A percentile compares a stretch with the other conserved stretches of the same genome.
phyloP scores from a whole-genome alignment of 192 early-diverging fungal species.

The Backusella tuberculispora region DNA sequence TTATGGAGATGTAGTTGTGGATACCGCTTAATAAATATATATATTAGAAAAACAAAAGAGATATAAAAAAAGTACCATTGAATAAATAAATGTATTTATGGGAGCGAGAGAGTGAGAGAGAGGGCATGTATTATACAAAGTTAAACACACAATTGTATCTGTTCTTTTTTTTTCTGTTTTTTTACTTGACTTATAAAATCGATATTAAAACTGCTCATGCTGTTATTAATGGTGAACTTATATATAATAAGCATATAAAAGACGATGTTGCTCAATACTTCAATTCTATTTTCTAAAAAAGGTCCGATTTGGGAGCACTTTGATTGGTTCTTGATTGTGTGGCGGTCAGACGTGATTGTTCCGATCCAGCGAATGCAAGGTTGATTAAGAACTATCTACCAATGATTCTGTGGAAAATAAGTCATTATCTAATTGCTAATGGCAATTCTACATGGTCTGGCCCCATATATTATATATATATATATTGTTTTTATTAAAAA shows the following conservation, averaged over 20 bases:
- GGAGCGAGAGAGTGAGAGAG: no score
- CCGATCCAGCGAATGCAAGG: neutral
- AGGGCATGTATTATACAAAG: neutral
- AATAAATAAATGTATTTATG: neutral
- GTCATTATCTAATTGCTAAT: no score
- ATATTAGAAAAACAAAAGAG: neutral
- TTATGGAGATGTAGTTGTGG: conserved; percentile 19
- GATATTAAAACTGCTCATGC: no score
- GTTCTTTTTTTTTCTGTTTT: no score
- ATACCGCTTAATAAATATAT: conserved; percentile 2
- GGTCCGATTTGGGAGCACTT: neutral
- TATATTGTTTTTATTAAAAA: no score
- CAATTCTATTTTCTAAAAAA: neutral
- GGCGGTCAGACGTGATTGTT: neutral
- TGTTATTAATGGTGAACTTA: no score
- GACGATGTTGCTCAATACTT: no score
- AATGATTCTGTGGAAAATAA: neutral
- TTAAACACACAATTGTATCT: neutral
- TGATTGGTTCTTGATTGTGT: neutral
- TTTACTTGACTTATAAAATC: no score
- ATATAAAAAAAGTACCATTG: neutral
- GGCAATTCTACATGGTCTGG: no score
- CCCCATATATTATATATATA: neutral
- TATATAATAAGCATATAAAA: neutral
- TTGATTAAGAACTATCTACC: neutral